Base-by-base conservation (phyloP, 2,329 filamentous ascomycete genomes). In the Verticillium longisporum region DNA sequence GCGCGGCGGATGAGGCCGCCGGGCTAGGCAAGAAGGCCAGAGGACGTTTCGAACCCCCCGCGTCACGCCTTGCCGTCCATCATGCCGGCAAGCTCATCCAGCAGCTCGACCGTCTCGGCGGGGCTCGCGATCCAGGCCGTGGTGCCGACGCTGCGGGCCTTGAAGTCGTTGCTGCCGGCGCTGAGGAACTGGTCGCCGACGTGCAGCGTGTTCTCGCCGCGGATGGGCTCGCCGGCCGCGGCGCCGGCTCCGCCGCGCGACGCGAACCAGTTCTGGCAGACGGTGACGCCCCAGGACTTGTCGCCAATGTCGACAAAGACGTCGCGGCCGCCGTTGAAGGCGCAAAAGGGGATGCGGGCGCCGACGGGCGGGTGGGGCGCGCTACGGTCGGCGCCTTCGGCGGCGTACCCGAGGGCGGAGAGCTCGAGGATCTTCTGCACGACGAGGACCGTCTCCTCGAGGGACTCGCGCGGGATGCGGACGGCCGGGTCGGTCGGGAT, bases 261-360 rank as follows among this genome's bases (percentile, higher is more conserved):
- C 85, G 26, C 90, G 72, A 97, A 97, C 80, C 92, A 97, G 61
- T 88, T 84, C 78, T 99, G 95, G 72, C 93, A 97, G 4, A 93
- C 92, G 37, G 90, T 83, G 2, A 99, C 95, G 65, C 95, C 95
- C 90, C 93, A 96, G 59, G 89, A 92, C 78, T 99, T 99, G 77
- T 99, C 95, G 61, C 95, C 95, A 70, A 99, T 97, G 73, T 99
- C 95, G 60, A 99, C 93, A 75, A 99, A 99, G 53, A 98, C 92
- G 73, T 99, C 95, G 64, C 95, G 94, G 11, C 95, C 95, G 60
- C 94, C 95, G 74, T 99, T 99, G 80, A 99, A 99, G 26, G 95
- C 95, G 72, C 95, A 99, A 71, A 98, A 99, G 0, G 95, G 95
- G 36, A 99, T 78, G 31, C 71, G 67, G 57, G 31, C 55, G 26